These are phyloP conservation scores for Ophiostoma ips DNA, from an alignment of 2,329 filamentous ascomycete species.

Conservation along the genomic window DNA sequence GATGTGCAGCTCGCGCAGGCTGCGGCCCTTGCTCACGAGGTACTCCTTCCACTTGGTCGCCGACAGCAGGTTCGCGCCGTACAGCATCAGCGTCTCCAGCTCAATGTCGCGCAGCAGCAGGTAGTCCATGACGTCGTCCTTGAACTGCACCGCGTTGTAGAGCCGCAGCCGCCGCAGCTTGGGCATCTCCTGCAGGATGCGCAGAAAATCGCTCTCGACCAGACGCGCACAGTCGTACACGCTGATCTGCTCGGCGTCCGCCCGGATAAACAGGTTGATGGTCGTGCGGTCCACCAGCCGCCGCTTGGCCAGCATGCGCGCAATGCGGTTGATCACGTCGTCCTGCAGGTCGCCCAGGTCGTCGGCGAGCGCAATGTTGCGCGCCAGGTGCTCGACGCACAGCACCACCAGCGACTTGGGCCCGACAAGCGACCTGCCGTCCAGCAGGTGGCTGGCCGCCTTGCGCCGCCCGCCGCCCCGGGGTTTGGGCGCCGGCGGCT, in stretches of 20 bases:
- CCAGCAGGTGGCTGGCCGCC: constrained; percentile 69
- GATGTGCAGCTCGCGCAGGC: constrained; percentile 57
- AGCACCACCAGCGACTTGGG: constrained; percentile 54
- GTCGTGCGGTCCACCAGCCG: constrained; percentile 41
- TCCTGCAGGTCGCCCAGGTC: constrained; percentile 46
- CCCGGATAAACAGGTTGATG: constrained; percentile 42
- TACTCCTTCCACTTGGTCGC: constrained; percentile 61
- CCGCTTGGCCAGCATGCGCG: constrained; percentile 45
- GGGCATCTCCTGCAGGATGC: constrained; percentile 65
- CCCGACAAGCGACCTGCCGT: constrained; percentile 53
- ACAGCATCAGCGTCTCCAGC: constrained; percentile 62
- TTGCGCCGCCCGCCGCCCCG: constrained; percentile 51
- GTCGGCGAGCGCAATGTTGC: constrained; percentile 48
- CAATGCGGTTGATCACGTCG: constrained; percentile 42
- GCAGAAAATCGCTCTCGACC: constrained; percentile 59
- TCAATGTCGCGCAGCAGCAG: constrained; percentile 52
- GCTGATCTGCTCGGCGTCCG: constrained; percentile 33
- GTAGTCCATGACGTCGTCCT: constrained; percentile 71
- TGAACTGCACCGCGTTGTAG: constrained; percentile 81
- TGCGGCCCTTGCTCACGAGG: constrained; percentile 49
- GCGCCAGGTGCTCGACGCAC: constrained; percentile 48
- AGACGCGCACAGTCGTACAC: constrained; percentile 52
- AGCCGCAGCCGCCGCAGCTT: constrained; percentile 58
- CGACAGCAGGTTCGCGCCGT: constrained; percentile 72
- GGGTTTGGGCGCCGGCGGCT: constrained; percentile 22